Conservation (phyloP, 148 eudicot species). For the Rhododendron ferrugineum region DNA sequence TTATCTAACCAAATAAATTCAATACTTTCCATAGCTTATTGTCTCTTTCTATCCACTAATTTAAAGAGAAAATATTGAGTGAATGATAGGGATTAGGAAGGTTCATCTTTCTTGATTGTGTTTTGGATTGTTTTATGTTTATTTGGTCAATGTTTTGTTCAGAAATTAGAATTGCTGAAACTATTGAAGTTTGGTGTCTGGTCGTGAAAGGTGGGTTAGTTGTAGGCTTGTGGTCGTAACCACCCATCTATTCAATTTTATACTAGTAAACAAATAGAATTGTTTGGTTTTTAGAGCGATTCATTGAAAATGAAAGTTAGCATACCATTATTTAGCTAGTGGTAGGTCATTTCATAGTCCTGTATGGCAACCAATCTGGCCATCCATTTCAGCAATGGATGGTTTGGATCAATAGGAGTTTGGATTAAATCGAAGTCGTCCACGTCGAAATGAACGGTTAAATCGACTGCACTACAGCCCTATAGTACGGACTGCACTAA, state of each 20-base stretch:
- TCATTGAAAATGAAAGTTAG: background rate
- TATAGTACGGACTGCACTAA: too few relatives aligned
- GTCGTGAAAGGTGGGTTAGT: background rate
- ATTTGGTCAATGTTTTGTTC: background rate
- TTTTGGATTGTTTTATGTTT: background rate
- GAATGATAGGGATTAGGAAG: too few relatives aligned
- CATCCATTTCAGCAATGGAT: rapidly evolving
- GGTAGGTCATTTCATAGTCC: background rate
- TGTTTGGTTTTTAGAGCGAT: background rate
- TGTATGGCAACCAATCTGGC: rapidly evolving
- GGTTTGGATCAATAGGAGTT: too few relatives aligned
- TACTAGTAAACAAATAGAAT: background rate
- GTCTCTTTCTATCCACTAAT: too few relatives aligned
- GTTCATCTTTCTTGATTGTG: too few relatives aligned
- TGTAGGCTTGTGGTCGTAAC: background rate
- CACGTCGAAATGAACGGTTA: too few relatives aligned
- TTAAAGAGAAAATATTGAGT: too few relatives aligned
- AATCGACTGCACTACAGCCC: rapidly evolving
- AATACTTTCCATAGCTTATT: background rate
- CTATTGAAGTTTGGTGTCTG: background rate
- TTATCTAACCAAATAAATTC: background rate
- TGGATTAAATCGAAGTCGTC: too few relatives aligned
- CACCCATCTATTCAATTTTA: too few relatives aligned
- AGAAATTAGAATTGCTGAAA: background rate
- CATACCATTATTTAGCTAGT: background rate